Evolutionary conservation across 495 filamentous ascomycete species (phyloP).

Genomic region (Daldinia vernicosa): DNA sequence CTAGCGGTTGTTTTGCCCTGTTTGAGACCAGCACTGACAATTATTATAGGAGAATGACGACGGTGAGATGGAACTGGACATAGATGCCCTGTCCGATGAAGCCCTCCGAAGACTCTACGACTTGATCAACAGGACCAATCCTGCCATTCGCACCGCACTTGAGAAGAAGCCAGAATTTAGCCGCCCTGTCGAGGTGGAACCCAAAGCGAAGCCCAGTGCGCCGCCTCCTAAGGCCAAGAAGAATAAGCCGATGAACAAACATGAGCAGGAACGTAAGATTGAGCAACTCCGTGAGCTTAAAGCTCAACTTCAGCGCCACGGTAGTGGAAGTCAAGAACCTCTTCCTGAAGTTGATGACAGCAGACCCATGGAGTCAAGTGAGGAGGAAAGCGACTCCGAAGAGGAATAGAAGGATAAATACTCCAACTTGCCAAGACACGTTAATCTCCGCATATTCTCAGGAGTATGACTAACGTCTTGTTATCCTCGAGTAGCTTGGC

Average conservation of each 20-base stretch:
- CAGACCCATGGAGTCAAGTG: constrained; percentile 40
- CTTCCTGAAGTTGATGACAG: constrained; percentile 48
- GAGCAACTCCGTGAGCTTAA: constrained; percentile 73
- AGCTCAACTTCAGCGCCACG: constrained; percentile 56
- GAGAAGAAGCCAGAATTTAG: constrained; percentile 53
- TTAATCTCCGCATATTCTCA: neutral
- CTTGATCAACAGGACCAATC: constrained; percentile 74
- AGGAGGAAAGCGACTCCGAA: constrained; percentile 47
- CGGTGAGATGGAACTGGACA: constrained; percentile 90
- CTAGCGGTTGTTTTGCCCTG: neutral
- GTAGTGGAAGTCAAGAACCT: constrained; percentile 60
- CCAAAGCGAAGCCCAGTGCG: constrained; percentile 41
- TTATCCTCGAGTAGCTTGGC: neutral
- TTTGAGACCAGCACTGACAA: neutral
- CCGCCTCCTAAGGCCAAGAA: constrained; percentile 80
- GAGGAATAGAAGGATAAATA: constrained; percentile 35
- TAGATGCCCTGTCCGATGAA: constrained; percentile 79
- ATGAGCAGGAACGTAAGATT: constrained; percentile 90
- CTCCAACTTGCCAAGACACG: neutral
- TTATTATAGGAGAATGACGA: constrained; percentile 69
- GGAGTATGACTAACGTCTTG: constrained; percentile 2
- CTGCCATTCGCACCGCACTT: constrained; percentile 53
- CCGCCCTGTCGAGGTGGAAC: constrained; percentile 38
- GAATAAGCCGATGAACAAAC: constrained; percentile 98
- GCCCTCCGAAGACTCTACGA: constrained; percentile 79